A percentile compares a stretch with the other conserved stretches of the same genome.
These are phyloP conservation scores for Nymphaea colorata DNA, from an alignment of 164 flowering plant genomes.

Conservation along the genomic window DNA sequence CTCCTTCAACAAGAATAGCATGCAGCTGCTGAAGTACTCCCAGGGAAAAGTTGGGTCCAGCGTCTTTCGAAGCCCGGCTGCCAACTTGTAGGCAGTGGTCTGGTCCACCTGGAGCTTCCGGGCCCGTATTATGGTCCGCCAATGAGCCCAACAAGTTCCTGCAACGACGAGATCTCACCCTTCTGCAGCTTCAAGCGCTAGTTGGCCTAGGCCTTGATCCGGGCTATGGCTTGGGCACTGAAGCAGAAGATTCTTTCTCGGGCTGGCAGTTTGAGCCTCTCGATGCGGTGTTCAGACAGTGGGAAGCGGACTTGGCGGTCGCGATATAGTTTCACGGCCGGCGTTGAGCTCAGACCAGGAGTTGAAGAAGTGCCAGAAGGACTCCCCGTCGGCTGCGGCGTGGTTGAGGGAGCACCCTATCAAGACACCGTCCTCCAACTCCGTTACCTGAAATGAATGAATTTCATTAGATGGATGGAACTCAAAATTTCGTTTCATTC, in stretches of 20 bases:
- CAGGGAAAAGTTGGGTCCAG: background rate
- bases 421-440: background rate
- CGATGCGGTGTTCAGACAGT: background rate
- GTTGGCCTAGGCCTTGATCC: constrained; percentile 1
- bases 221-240: background rate
- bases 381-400: background rate
- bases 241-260: background rate
- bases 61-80: background rate
- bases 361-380: background rate
- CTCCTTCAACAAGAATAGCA: background rate
- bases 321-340: background rate
- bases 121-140: background rate
- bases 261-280: background rate
- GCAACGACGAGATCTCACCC: background rate
- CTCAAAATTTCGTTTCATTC: too few species aligned
- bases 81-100: background rate
- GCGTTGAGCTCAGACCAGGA: background rate
- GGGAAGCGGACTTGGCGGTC: background rate
- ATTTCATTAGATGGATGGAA: too few species aligned
- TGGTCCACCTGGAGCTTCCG: background rate
- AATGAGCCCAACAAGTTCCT: background rate
- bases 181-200: background rate
- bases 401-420: background rate
- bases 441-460: background rate
- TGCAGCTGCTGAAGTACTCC: background rate